Evolutionary conservation across 257 asterid genomes (phyloP), one percentile per base, ranked within the genome.

Genomic region (Nyctanthes arbortristis): DNA sequence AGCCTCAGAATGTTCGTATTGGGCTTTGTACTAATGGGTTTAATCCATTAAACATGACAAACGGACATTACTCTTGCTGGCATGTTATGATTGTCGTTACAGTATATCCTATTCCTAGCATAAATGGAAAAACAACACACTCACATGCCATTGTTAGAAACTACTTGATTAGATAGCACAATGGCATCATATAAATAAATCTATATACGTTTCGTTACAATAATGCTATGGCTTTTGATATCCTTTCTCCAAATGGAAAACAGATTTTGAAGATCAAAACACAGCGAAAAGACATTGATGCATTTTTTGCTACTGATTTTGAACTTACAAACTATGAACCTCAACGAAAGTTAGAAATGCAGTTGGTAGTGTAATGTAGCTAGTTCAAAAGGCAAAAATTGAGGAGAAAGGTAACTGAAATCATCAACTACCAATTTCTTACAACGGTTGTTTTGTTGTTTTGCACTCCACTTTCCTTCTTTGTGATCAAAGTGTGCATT

Each of bases 311-410:
- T 1, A 71, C 90, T 68, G 97, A 94, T 70, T 88, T 94, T 67
- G 85, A 87, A 32, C 89, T 94, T 9, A 64, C 49, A 52, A 87
- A 89, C 64, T 89, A 91, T 40, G 93, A 91, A 75, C 97, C 99
- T 66, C 96, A 91, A 82, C 88, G 79, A 80, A 91, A 88, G 83
- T 68, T 94, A 67, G 96, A 86, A 66, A 94, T 91, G 99, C 91
- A 88, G 77, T 91, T 94, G 97, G 99, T 97, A 1, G 85, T 89
- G 39, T 91, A 75, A 66, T 65, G 18, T 27, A 18, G 31, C 11
- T 63, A 16, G 25, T 13, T 16, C 7, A 18, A 12, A 47, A 4
- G 14, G 18, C 57, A 10, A 8, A 29, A 37, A 55, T 16, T 7
- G 28, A 12, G 62, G 43, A 40, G 13, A 12, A 30, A 6, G 67